Percentiles rank a stretch among this genome's conserved stretches.
Conservation (phyloP, 345 rosid genomes). For the Gossypium longicalyx region DNA sequence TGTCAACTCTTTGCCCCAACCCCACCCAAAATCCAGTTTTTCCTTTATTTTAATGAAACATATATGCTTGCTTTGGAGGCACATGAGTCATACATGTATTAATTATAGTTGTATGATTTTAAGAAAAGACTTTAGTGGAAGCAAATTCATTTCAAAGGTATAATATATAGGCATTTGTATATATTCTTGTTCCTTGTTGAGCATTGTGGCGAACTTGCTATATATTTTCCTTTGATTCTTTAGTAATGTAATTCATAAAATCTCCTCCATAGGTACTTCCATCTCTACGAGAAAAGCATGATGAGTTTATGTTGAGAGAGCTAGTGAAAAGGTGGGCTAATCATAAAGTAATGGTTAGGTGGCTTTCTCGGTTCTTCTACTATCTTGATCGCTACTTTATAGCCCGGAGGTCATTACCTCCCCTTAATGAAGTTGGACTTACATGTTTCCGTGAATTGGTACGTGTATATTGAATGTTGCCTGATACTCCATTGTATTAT, state of each 20-base stretch:
- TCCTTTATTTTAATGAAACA: not conserved
- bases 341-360: slow-evolving; percentile 49
- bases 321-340: slow-evolving; percentile 49
- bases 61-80: not conserved
- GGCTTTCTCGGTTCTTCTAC: slow-evolving; percentile 50
- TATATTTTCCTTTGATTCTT: not conserved
- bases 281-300: slow-evolving; percentile 37
- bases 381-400: slow-evolving; percentile 49
- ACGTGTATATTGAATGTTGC: not conserved
- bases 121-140: not conserved
- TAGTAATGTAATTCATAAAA: not conserved
- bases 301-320: slow-evolving; percentile 49
- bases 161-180: not conserved
- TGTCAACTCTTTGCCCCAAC: not conserved
- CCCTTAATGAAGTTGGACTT: slow-evolving; percentile 40
- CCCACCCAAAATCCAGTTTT: not conserved
- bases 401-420: slow-evolving; percentile 30
- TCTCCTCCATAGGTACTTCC: slow-evolving; percentile 31
- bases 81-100: not conserved
- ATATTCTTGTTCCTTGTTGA: not conserved
- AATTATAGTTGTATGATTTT: not conserved
- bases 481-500: not conserved
- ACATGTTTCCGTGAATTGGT: slow-evolving; percentile 33
- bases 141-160: not conserved
- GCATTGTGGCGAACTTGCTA: not conserved